Evolutionary conservation across 1,284 basidiomycete species (phyloP), one percentile per base, ranked within the genome.

Genomic region (Naganishia liquefaciens): DNA sequence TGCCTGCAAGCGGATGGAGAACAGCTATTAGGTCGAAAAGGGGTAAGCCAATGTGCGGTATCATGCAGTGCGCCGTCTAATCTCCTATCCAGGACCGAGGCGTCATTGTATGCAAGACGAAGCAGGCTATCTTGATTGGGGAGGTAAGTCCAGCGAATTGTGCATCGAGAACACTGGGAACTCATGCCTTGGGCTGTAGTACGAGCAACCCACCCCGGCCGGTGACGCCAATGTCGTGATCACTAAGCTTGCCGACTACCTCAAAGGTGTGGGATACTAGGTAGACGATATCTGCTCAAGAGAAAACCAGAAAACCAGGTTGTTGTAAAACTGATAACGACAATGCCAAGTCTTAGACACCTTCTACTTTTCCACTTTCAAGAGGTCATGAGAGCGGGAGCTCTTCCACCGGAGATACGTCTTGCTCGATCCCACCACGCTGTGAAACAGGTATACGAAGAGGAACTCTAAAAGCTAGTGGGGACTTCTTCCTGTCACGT

Each of bases 121-220:
- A 84, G 71, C 90, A 93, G 75, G 92, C 91, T 4, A 83, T 96
- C 68, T 83, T 98, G 65, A 86, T 98, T 27, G 85, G 87, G 15
- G 87, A 88, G 73, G 77, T 78, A 54, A 63, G 75, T 70, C 21
- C 19, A 7, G 9, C 4, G 9, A 13, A 37, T 13, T 37, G 9
- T 37, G 33, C 2, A 7, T 37, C n/a, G 33, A 5, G 5, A 53
- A 21, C 28, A n/a, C 55, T 50, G 11, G 49, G 5, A 10, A 11
- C n/a, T 28, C 6, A 17, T 46, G 21, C 28, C 15, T 47, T 23
- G 23, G 19, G 11, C 9, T 6, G 2, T 66, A 77, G 76, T 97
- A 97, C 80, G 70, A 72, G 0, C 82, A 84, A 28, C 91, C 91
- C 0, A 81, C 78, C 44, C 75, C 80, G 28, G 88, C 88, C 2